A percentile compares a stretch with the other conserved stretches of the same genome.
Evolutionary conservation across 169 alveolate genomes (phyloP).

Genomic region (Prorocentrum cordatum): DNA sequence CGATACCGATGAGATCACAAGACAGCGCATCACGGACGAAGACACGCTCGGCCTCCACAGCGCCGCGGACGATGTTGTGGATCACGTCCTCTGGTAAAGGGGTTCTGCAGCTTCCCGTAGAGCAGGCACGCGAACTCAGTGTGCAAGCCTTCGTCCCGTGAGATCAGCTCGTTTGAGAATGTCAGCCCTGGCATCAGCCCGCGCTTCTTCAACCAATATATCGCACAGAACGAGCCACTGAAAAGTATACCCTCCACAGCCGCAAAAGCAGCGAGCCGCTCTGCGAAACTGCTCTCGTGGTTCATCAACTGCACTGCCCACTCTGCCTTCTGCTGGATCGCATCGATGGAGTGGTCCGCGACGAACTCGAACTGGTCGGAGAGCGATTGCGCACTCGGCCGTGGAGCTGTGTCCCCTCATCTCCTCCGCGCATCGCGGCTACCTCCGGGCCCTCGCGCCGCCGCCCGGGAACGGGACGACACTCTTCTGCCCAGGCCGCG

Average conservation of each 20-base stretch:
- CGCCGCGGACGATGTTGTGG: conserved; percentile 89
- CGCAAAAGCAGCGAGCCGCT: conserved; percentile 86
- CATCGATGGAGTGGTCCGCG: too few relatives aligned
- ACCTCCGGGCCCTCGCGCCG: too few relatives aligned
- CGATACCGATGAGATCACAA: conserved; percentile 93
- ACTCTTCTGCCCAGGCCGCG: too few relatives aligned
- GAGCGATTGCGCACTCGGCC: too few relatives aligned
- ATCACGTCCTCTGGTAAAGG: conserved; percentile 85
- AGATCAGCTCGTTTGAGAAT: conserved; percentile 91
- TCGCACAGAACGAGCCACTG: conserved; percentile 96
- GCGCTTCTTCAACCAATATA: conserved; percentile 97
- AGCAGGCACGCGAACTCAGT: conserved; percentile 97
- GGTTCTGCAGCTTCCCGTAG: conserved; percentile 84
- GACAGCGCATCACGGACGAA: conserved; percentile 95
- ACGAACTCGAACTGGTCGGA: too few relatives aligned
- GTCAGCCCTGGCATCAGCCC: conserved; percentile 95
- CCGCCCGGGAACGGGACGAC: too few relatives aligned
- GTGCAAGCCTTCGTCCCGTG: conserved; percentile 98
- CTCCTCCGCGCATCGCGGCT: too few relatives aligned
- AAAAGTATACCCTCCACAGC: conserved; percentile 97
- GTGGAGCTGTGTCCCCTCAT: too few relatives aligned
- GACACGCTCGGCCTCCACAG: conserved; percentile 94
- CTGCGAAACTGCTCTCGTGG: conserved; percentile 90
- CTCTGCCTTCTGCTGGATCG: too few relatives aligned
- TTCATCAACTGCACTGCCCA: too few relatives aligned